Percentiles rank a stretch among this genome's conserved stretches.
phyloP scores from a whole-genome alignment of 2,329 filamentous ascomycete species.

The Hymenoscyphus fructigenus region DNA sequence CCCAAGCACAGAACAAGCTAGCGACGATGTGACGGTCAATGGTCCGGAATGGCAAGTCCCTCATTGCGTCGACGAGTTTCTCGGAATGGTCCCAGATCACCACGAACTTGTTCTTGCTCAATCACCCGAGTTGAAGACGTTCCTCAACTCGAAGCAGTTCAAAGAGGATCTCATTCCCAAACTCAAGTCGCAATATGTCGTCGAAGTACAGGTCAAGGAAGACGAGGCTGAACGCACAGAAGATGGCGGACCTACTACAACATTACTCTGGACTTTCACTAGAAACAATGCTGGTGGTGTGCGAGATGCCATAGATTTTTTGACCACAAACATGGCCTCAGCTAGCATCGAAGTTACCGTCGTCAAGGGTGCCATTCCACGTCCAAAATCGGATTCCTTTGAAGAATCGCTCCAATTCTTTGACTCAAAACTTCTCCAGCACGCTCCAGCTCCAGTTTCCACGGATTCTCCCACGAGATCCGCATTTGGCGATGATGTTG shows the following conservation, averaged over 20 bases:
- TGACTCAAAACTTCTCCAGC: constrained; percentile 92
- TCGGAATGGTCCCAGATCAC: constrained; percentile 96
- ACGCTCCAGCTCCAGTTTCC: constrained; percentile 75
- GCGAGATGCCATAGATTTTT: constrained; percentile 92
- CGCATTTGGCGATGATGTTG: constrained; percentile 78
- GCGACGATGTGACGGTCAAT: constrained; percentile 92
- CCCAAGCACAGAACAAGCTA: constrained; percentile 94
- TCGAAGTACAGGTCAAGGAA: constrained; percentile 75
- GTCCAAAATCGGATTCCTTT: constrained; percentile 98
- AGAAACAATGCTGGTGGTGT: constrained; percentile 95
- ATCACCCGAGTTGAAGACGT: constrained; percentile 73
- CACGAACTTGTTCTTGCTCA: constrained; percentile 86
- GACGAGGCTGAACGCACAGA: constrained; percentile 58
- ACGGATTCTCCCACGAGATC: constrained; percentile 88
- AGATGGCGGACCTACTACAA: constrained; percentile 57
- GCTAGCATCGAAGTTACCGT: constrained; percentile 85
- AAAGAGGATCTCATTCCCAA: constrained; percentile 76
- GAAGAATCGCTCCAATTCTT: constrained; percentile 97
- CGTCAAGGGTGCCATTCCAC: constrained; percentile 90
- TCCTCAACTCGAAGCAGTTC: constrained; percentile 80
- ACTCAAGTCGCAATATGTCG: constrained; percentile 87
- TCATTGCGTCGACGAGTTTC: constrained; percentile 90
- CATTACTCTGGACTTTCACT: constrained; percentile 79
- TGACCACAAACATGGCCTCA: constrained; percentile 81
- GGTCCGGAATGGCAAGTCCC: constrained; percentile 98